A percentile compares a stretch with the other conserved stretches of the same genome.
These are phyloP conservation scores for Cyclocybe cylindracea DNA, from an alignment of 768 basidiomycete species.

Conservation along the genomic window DNA sequence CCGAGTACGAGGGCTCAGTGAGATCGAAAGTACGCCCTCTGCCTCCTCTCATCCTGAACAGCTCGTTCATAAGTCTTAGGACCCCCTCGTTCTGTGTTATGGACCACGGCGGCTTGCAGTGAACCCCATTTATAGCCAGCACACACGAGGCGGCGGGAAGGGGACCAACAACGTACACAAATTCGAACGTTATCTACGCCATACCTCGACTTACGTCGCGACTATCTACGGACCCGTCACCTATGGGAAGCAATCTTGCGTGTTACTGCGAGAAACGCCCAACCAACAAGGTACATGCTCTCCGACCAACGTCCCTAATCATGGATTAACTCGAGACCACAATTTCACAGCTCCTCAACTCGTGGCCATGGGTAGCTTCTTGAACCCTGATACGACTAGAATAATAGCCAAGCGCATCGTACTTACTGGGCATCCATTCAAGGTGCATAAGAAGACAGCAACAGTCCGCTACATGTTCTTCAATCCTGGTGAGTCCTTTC, in stretches of 20 bases:
- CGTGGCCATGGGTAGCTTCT: slow-evolving; percentile 87
- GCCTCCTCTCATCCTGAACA: background rate
- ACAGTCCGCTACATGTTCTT: slow-evolving; percentile 99
- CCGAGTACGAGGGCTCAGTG: slow-evolving; percentile 87
- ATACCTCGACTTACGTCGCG: slow-evolving; percentile 79
- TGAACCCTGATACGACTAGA: slow-evolving; percentile 88
- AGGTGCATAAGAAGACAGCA: slow-evolving; percentile 95
- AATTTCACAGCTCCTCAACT: slow-evolving; percentile 65
- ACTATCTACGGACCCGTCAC: slow-evolving; percentile 87
- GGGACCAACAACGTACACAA: slow-evolving; percentile 98
- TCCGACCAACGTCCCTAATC: slow-evolving; percentile 1
- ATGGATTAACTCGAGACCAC: background rate
- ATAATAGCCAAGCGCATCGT: slow-evolving; percentile 93
- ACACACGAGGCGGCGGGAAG: slow-evolving; percentile 85
- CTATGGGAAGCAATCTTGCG: slow-evolving; percentile 83
- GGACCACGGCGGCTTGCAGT: slow-evolving; percentile 85
- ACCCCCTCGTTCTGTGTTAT: slow-evolving; percentile 84
- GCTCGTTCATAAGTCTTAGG: slow-evolving; percentile 42
- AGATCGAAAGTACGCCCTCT: slow-evolving; percentile 73
- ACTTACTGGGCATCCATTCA: slow-evolving; percentile 95
- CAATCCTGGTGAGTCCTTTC: slow-evolving; percentile 62
- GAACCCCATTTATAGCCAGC: slow-evolving; percentile 91
- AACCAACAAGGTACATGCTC: slow-evolving; percentile 59
- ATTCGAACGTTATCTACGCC: slow-evolving; percentile 86
- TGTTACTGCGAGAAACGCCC: slow-evolving; percentile 70